Evolutionary conservation across 1,284 basidiomycete species (phyloP), one percentile per base, ranked within the genome.

Genomic region (Stereum hirsutum): DNA sequence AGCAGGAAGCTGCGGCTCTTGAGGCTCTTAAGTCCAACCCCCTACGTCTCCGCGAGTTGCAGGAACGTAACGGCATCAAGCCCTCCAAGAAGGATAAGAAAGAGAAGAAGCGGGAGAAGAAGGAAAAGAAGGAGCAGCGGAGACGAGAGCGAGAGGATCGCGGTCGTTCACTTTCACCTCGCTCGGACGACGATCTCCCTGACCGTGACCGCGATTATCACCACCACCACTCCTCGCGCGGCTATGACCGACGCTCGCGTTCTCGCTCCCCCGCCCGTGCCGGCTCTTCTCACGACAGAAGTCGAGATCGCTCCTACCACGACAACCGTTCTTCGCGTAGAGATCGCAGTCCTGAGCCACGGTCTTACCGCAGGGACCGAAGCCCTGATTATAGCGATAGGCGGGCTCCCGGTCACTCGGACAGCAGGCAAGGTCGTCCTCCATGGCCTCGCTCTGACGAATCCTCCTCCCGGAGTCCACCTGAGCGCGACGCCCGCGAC

Each of bases 1-100:
- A 92, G 60, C 94, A 98, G 58, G 95, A 99, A 63, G 92, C 97
- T 60, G 85, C 89, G 6, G 88, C 92, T 6, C 88, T 93, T 52
- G 81, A 96, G 52, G 81, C 90, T 3, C 70, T 99, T 42, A 78
- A 94, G 69, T 83, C 87, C 44, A 94, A 97, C 54, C 96, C 96
- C 12, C 78, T 93, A 17, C 85, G 92, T 27, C 65, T 97, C 37
- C 78, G 82, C 46, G 84, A 88, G 65, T 70, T 90, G 69, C 86
- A 83, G 59, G 82, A 80, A 61, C 72, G 76, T 43, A 81, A 76
- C 46, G 86, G 84, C 25, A 75, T 83, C 41, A 85, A 84, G 57
- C 74, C 76, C 61, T 83, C 89, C 58, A 78, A 81, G 43, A 81
- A 88, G 57, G 78, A 81, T 48, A 78, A 83, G 47, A 76, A 79